These are phyloP conservation scores for Geoglossum cookeanum DNA, from an alignment of 2,329 filamentous ascomycete species.

Conservation along the genomic window DNA sequence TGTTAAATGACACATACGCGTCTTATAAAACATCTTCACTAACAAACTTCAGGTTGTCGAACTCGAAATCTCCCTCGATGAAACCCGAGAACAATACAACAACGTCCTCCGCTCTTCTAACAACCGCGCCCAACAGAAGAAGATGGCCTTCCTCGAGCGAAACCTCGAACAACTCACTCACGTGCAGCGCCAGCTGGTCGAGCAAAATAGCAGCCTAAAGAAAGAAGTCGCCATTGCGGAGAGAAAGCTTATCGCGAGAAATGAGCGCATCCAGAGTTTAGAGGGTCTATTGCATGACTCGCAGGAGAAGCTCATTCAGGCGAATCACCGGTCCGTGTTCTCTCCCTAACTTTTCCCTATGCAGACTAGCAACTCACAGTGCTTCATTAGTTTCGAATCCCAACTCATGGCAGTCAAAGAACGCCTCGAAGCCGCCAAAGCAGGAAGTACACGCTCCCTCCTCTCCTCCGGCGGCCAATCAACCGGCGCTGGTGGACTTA, in stretches of 20 bases:
- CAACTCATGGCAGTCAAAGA: conserved; percentile 97
- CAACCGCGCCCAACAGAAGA: conserved; percentile 98
- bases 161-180: conserved; percentile 96
- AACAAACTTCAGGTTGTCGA: conserved; percentile 43
- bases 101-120: conserved; percentile 92
- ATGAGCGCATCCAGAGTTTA: conserved; percentile 88
- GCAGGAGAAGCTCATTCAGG: conserved; percentile 93
- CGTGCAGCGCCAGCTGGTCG: conserved; percentile 90
- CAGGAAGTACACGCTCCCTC: conserved; percentile 71
- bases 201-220: conserved; percentile 93
- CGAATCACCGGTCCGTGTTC: conserved; percentile 72
- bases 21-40: neutral
- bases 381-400: conserved; percentile 61
- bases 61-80: conserved; percentile 90
- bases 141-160: conserved; percentile 97
- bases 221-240: conserved; percentile 98
- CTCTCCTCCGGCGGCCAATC: conserved; percentile 30
- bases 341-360: conserved; percentile 5
- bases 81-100: conserved; percentile 97
- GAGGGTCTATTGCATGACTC: conserved; percentile 87
- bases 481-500: conserved; percentile 39
- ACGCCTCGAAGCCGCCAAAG: conserved; percentile 85
- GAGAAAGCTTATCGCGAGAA: conserved; percentile 86
- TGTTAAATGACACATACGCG: conserved; percentile 9
- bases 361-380: conserved; percentile 5